Base-by-base conservation (phyloP, 1,139 yeast genomes). In the Cylindricascospora bacillispora region DNA sequence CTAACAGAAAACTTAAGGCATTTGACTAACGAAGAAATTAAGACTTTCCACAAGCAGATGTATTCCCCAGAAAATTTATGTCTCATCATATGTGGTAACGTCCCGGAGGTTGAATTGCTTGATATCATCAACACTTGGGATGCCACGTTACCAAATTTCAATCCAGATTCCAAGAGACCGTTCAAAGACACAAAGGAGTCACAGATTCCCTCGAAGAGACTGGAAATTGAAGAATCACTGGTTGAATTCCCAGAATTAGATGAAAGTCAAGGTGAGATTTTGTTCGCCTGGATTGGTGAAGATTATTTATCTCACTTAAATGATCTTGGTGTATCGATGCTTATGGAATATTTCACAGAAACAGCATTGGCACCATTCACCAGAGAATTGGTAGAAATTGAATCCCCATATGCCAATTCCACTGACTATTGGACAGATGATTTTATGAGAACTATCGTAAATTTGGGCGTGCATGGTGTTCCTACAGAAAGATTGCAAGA, bases 241-340 rank as follows among this genome's bases (percentile, higher is more conserved):
- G 68, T 85, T 19, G 78, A 73, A 36, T 89, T 89, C 48, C 95
- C 98, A 1, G 97, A 89, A 43, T 67, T 71, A 33, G 95, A 85
- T 49, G 95, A 85, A 52, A 65, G 81, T 5, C 71, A 74, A 57
- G 93, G 95, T 18, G 93, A 82, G 44, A 52, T 82, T 1, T 51
- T 68, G 19, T 58, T 89, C 21, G 62, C 80, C 2, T 89, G 95
- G 93, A 66, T 82, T 32, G 97, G 97, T 6, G 94, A 94, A 3
- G 56, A 61, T 12, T 68, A 69, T 18, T 52, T 58, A 12, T 73
- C 78, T 27, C 52, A 63, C 12, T 49, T 74, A 14, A 58, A 59
- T 9, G 75, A 71, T 44, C 62, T 73, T 25, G 95, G 95, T 0
- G 52, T 81, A 11, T 81, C 80, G 29, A 65, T 79, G 38, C 41